Percentiles rank a stretch among this genome's conserved stretches.
Evolutionary conservation across 176 grass and related monocot species (phyloP).

Genomic region (Chloris gayana): DNA sequence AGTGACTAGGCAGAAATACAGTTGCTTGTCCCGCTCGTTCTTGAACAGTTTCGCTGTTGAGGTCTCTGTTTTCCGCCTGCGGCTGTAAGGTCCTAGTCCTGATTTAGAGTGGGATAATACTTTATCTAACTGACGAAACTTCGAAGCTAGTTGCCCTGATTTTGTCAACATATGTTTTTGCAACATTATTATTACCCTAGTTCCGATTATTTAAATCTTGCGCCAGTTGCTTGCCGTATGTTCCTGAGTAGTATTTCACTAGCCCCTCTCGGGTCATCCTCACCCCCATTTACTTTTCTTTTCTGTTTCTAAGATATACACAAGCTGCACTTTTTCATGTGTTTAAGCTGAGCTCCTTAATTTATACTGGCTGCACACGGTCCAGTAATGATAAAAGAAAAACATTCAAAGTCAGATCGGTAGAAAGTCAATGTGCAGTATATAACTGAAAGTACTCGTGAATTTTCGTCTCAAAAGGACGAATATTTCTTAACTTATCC

Average conservation of each 20-base stretch:
- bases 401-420: neutral
- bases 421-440: neutral
- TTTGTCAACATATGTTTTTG: conserved; percentile 17
- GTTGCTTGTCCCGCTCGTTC: conserved; percentile 23
- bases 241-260: neutral
- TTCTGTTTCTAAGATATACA: too few relatives aligned
- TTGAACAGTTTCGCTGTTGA: neutral
- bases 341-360: neutral
- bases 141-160: neutral
- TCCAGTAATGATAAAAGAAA: neutral
- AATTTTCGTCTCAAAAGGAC: neutral
- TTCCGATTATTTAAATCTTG: neutral
- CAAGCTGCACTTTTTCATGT: neutral
- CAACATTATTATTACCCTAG: neutral
- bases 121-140: conserved; percentile 7
- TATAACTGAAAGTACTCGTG: neutral
- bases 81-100: conserved; percentile 4
- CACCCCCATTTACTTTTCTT: neutral
- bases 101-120: neutral
- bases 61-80: neutral
- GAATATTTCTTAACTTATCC: neutral
- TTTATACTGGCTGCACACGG: neutral
- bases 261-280: neutral
- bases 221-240: neutral
- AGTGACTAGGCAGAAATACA: conserved; percentile 3